phyloP scores from a whole-genome alignment of 495 filamentous ascomycete species.

The Penicillium atrosanguineum region DNA sequence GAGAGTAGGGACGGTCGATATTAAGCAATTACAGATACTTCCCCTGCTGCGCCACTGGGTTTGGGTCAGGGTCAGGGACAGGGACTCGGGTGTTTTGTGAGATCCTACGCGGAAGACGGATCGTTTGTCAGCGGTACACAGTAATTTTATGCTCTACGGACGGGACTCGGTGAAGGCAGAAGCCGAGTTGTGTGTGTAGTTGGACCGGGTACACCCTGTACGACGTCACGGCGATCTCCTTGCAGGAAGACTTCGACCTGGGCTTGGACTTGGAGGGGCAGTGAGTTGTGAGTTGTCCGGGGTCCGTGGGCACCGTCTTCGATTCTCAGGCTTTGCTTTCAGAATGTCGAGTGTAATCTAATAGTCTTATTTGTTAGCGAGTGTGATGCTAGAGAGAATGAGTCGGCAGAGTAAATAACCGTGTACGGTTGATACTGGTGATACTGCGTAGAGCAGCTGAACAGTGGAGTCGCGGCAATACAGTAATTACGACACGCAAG shows the following conservation, averaged over 20 bases:
- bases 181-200: neutral
- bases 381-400: too few relatives aligned
- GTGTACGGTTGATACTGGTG: too few relatives aligned
- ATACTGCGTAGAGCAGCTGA: constrained; percentile 1
- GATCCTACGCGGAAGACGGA: neutral
- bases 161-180: neutral
- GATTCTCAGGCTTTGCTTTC: neutral
- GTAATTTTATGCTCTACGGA: neutral
- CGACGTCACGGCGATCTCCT: constrained; percentile 16
- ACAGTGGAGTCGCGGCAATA: constrained; percentile 13
- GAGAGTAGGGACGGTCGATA: neutral
- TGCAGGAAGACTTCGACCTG: constrained; percentile 2
- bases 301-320: neutral
- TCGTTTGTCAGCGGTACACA: too few relatives aligned
- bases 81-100: too few relatives aligned
- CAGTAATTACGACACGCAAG: constrained; percentile 21
- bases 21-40: neutral
- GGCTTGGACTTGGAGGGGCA: neutral
- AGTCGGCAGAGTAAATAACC: too few relatives aligned
- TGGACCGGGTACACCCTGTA: neutral
- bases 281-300: neutral
- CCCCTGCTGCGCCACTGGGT: constrained; percentile 3
- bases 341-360: too few relatives aligned
- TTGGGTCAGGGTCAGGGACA: constrained; percentile 12
- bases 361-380: too few relatives aligned